These are phyloP conservation scores for Closterium sp. DNA, from an alignment of 139 green algal species.

Conservation along the genomic window DNA sequence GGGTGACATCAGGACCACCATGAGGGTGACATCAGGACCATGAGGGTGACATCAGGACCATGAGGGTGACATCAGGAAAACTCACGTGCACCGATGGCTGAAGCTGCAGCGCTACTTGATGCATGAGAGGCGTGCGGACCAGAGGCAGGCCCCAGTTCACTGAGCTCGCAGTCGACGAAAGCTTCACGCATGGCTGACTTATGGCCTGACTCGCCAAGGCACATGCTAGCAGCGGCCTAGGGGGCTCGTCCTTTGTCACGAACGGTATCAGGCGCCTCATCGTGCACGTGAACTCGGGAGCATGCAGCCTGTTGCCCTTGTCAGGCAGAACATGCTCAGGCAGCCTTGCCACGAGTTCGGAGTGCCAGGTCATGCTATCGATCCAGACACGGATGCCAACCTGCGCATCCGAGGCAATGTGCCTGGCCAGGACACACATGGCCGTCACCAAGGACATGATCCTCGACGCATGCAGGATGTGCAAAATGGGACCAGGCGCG, in stretches of 20 bases:
- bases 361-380: background rate
- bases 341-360: background rate
- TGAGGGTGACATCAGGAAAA: too few relatives aligned
- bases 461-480: background rate
- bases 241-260: background rate
- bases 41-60: too few relatives aligned
- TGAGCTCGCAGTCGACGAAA: background rate
- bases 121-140: background rate
- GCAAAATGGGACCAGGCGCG: background rate
- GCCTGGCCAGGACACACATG: background rate
- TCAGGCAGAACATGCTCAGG: background rate
- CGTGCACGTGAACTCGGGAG: background rate
- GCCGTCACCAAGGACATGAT: background rate
- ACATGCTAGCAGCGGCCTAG: background rate
- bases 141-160: background rate
- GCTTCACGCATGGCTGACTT: background rate
- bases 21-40: too few relatives aligned
- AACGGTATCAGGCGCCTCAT: background rate
- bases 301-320: background rate
- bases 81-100: too few relatives aligned
- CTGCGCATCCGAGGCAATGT: background rate
- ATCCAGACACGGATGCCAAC: background rate
- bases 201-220: background rate
- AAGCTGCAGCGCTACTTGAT: too few relatives aligned
- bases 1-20: too few relatives aligned